A percentile compares a stretch with the other conserved stretches of the same genome.
phyloP scores from a whole-genome alignment of 2,329 filamentous ascomycete species.

The Talaromyces piceae region DNA sequence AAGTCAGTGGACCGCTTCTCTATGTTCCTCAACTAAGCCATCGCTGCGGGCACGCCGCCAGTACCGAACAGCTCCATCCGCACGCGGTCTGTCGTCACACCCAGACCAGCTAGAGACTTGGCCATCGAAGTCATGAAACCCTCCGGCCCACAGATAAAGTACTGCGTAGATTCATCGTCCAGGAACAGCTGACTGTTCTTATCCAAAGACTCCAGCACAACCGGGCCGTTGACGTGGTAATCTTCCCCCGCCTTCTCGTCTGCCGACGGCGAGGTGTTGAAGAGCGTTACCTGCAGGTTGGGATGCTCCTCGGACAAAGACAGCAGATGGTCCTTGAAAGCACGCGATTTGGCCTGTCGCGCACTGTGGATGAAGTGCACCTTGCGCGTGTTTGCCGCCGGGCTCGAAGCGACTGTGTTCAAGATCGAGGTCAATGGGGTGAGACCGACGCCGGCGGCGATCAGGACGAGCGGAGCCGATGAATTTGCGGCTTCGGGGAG shows the following conservation, averaged over 20 bases:
- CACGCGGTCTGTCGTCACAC: constrained; percentile 7
- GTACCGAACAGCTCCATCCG: constrained; percentile 63
- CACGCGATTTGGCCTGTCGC: constrained; percentile 38
- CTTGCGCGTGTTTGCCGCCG: constrained; percentile 40
- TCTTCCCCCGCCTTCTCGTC: constrained; percentile 47
- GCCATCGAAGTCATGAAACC: constrained; percentile 52
- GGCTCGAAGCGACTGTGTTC: constrained; percentile 41
- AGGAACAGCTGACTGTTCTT: constrained; percentile 49
- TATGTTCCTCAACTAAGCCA: background rate
- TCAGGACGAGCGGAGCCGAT: constrained; percentile 49
- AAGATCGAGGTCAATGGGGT: constrained; percentile 56
- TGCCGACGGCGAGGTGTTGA: constrained; percentile 46
- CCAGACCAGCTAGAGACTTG: constrained; percentile 1
- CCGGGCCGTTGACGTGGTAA: constrained; percentile 52
- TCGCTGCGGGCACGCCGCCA: constrained; percentile 31
- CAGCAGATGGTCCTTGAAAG: constrained; percentile 49
- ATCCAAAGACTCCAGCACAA: constrained; percentile 53
- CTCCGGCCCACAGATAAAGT: constrained; percentile 65
- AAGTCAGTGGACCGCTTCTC: too few relatives aligned
- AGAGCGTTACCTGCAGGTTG: constrained; percentile 50
- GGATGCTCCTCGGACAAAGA: constrained; percentile 35
- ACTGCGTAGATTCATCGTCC: constrained; percentile 49
- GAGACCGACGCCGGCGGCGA: constrained; percentile 55
- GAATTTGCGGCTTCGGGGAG: constrained; percentile 32
- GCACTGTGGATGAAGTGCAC: constrained; percentile 56